These are phyloP conservation scores for Trichosporon faecale DNA, from an alignment of 1,284 basidiomycete species.

Conservation along the genomic window DNA sequence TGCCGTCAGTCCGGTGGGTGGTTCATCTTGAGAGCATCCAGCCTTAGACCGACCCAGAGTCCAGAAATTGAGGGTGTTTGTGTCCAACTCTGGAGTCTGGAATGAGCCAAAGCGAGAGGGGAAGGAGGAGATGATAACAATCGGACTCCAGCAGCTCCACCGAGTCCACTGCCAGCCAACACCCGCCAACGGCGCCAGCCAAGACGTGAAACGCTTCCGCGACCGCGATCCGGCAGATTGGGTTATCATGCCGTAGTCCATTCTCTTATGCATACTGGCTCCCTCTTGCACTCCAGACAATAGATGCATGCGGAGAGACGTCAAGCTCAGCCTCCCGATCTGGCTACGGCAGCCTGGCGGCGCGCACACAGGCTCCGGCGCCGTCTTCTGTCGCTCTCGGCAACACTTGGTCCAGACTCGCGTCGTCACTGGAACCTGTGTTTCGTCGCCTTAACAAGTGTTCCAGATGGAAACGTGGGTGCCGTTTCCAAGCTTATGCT, in stretches of 20 bases:
- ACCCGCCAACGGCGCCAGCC: too few species aligned
- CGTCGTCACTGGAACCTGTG: neutral
- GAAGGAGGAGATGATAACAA: neutral
- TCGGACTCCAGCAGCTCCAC: neutral
- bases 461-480: neutral
- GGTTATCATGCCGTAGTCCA: neutral
- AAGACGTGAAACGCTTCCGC: neutral
- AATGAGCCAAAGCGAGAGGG: too few species aligned
- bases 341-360: neutral
- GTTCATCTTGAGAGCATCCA: too few species aligned
- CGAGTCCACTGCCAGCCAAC: too few species aligned
- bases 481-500: neutral
- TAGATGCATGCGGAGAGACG: neutral
- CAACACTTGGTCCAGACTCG: neutral
- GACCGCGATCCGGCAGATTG: neutral
- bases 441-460: neutral
- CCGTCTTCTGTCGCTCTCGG: neutral
- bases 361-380: neutral
- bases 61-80: neutral
- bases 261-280: neutral
- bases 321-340: neutral
- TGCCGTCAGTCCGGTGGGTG: too few species aligned
- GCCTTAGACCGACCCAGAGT: neutral
- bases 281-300: neutral
- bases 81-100: neutral